Conservation (phyloP, 805 yeast species). For the Yamadazyma scolyti region DNA sequence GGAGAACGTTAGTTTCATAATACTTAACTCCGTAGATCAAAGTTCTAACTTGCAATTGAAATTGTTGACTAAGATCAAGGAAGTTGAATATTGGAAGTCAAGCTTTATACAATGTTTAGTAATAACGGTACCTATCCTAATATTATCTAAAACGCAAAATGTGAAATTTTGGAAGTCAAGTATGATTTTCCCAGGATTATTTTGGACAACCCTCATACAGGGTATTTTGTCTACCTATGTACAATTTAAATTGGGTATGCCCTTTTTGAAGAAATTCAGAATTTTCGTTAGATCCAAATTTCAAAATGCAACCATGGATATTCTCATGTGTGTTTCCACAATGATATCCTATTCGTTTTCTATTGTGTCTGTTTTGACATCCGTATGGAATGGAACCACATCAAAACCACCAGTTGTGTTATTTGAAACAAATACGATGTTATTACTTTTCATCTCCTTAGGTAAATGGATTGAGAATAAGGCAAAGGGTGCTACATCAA, state of each 20-base stretch:
- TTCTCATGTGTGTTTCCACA: constrained; percentile 80
- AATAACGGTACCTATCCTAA: constrained; percentile 61
- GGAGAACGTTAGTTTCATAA: constrained; percentile 50
- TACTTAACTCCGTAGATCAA: constrained; percentile 50
- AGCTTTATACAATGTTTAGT: constrained; percentile 50
- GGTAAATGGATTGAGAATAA: constrained; percentile 91
- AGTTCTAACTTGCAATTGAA: constrained; percentile 60
- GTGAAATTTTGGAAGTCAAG: constrained; percentile 27
- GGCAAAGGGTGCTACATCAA: constrained; percentile 92
- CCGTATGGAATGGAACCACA: constrained; percentile 39
- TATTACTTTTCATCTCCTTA: constrained; percentile 74
- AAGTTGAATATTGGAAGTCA: constrained; percentile 66
- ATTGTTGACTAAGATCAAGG: constrained; percentile 64
- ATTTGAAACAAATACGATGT: constrained; percentile 86
- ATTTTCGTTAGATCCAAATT: constrained; percentile 62
- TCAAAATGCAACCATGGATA: constrained; percentile 80
- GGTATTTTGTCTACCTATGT: constrained; percentile 55
- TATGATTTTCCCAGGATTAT: constrained; percentile 55
- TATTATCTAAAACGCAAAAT: constrained; percentile 46
- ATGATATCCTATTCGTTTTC: constrained; percentile 76
- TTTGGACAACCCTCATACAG: constrained; percentile 60
- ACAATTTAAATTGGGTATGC: constrained; percentile 62
- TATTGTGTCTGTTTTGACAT: constrained; percentile 51
- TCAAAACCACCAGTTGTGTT: constrained; percentile 59
- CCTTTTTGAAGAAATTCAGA: constrained; percentile 63